A percentile compares a stretch with the other conserved stretches of the same genome.
phyloP scores from a whole-genome alignment of 163 green algal genomes.

The Coccomyxa subellipsoidea region DNA sequence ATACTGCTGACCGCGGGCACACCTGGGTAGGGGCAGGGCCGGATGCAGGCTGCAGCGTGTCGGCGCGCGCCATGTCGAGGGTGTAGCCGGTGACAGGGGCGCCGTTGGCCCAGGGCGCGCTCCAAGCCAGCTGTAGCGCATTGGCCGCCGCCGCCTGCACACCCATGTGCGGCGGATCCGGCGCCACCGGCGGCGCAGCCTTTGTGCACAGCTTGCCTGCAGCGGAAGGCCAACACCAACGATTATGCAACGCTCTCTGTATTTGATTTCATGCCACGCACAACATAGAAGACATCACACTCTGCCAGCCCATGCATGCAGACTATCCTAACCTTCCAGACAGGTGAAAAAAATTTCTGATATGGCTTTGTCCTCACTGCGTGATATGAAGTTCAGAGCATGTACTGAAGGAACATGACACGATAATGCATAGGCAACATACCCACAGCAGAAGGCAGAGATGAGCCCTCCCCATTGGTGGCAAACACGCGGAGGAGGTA shows the following conservation, averaged over 20 bases:
- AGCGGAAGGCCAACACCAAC: too few species aligned
- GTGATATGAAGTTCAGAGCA: too few species aligned
- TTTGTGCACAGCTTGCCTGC: slow-evolving; percentile 31
- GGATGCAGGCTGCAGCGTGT: background rate
- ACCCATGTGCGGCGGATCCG: slow-evolving; percentile 26
- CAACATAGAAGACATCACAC: background rate
- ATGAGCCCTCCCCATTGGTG: slow-evolving; percentile 44
- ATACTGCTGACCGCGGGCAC: background rate
- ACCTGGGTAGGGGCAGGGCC: background rate
- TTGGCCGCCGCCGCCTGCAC: slow-evolving; percentile 14
- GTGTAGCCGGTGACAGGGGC: slow-evolving; percentile 39
- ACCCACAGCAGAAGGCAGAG: background rate
- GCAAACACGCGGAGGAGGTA: slow-evolving; percentile 55
- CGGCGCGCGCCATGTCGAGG: slow-evolving; percentile 36
- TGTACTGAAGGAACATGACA: too few species aligned
- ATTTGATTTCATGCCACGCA: too few species aligned
- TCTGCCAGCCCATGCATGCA: background rate
- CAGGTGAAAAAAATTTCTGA: too few species aligned
- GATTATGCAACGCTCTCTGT: too few species aligned
- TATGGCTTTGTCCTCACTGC: too few species aligned
- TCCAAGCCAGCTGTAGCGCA: slow-evolving; percentile 41
- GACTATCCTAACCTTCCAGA: too few species aligned
- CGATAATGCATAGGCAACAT: background rate
- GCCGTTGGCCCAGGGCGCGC: slow-evolving; percentile 34
- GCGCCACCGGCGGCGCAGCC: slow-evolving; percentile 39